Evolutionary conservation across 495 filamentous ascomycete species (phyloP).

Genomic region (Tuber melanosporum): DNA sequence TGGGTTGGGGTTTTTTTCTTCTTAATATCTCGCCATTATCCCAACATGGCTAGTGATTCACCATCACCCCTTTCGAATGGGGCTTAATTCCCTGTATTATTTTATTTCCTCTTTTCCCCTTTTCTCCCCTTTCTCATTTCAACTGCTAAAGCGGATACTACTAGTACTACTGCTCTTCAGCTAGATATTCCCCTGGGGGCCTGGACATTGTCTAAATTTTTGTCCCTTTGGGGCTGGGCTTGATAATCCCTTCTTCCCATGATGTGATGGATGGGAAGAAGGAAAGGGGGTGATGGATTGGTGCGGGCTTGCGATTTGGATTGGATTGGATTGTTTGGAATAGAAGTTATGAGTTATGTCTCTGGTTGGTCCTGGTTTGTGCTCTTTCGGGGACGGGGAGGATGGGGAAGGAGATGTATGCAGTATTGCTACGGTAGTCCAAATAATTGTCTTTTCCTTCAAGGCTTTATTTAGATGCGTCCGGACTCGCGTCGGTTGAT

Average conservation of each 20-base stretch:
- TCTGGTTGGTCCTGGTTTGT: background rate
- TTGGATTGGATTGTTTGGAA: background rate
- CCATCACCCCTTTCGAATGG: background rate
- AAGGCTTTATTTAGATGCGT: background rate
- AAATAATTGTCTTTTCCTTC: background rate
- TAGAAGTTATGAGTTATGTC: background rate
- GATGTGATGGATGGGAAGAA: background rate
- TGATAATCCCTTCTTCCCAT: background rate
- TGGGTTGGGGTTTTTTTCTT: background rate
- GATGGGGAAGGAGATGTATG: background rate
- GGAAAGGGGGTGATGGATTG: background rate
- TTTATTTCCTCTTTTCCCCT: background rate
- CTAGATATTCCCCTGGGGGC: background rate
- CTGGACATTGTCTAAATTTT: background rate
- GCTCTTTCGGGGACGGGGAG: background rate
- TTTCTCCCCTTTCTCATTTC: background rate
- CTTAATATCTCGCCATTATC: background rate
- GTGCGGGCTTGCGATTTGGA: background rate
- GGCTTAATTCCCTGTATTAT: background rate
- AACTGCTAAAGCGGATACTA: background rate
- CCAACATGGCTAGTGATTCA: background rate
- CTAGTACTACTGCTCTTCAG: background rate
- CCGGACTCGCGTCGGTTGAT: background rate
- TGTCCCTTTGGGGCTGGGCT: background rate
- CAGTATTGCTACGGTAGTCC: background rate